These are phyloP conservation scores for Tolypocladium amazonense DNA, from an alignment of 2,329 filamentous ascomycete genomes.

Conservation along the genomic window DNA sequence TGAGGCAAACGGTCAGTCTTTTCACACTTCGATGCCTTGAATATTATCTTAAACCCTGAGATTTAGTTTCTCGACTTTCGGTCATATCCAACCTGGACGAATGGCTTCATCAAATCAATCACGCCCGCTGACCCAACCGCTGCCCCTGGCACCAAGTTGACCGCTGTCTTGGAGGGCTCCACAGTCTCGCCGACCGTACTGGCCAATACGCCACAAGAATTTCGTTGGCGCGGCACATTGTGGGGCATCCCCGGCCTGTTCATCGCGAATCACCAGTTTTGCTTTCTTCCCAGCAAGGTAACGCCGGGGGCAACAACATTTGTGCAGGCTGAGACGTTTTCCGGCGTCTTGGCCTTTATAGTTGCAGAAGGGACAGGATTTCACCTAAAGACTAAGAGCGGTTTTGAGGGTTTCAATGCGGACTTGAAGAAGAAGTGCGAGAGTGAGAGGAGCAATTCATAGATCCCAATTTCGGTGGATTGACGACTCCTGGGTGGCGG, in stretches of 20 bases:
- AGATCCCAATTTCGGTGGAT: no score
- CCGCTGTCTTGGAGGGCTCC: not conserved
- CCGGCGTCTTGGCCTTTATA: not conserved
- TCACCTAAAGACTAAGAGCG: not conserved
- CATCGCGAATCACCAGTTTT: not conserved
- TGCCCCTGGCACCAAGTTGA: not conserved
- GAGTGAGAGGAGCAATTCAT: not conserved
- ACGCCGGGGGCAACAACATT: not conserved
- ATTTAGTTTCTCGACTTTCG: not conserved
- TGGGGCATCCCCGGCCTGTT: not conserved
- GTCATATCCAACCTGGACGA: not conserved
- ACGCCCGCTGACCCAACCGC: not conserved
- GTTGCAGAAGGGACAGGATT: not conserved
- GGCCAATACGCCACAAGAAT: not conserved
- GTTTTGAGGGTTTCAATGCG: not conserved
- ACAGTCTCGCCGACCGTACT: not conserved
- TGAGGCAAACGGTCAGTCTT: not conserved
- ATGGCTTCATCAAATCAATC: not conserved
- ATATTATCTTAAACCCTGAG: not conserved
- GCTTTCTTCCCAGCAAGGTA: not conserved
- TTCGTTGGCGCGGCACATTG: not conserved
- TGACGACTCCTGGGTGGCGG: no score
- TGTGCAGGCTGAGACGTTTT: not conserved
- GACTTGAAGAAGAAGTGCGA: not conserved
- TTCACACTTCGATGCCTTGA: not conserved